Evolutionary conservation across 257 asterid species (phyloP), one percentile per base, ranked within the genome.

Genomic region (Sherardia arvensis): DNA sequence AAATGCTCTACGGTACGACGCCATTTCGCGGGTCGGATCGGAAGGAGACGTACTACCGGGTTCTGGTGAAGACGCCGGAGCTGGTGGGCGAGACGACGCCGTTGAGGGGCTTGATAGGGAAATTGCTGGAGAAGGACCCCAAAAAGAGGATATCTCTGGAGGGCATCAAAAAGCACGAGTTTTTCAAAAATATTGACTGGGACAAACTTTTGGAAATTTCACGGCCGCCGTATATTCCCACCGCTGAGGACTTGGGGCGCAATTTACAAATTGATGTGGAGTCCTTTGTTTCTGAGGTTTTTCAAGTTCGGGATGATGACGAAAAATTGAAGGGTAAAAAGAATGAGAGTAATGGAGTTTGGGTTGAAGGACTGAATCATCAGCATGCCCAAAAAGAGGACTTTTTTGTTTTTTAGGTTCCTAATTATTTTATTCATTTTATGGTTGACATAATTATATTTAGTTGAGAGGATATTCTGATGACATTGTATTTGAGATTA

Each of bases 211-310:
- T 84, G 62, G 84, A 83, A 53, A 75, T 93, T 75, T 77, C 88
- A 51, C 70, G 97, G 57, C 96, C 99, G 36, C 99, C 99, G 77
- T 87, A 71, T 72, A 87, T 93, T 36, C 97, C 99, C 73, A 81
- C 69, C 38, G 80, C 58, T 2, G 90, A 76, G 80, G 95, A 81
- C 66, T 62, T 43, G 43, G 70, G 17, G 4, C 91, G 82, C 20
- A 84, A 76, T 65, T 71, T 64, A 36, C 74, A 76, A 61, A 83
- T 87, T 58, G 92, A 90, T 64, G 75, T 93, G 81, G 99, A 90
- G 75, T 71, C 76, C 29, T 90, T 79, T 22, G 94, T 90, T 48
- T 71, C 83, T 18, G 80, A 80, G 27, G 88, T 84, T 68, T 90
- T 93, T 30, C 62, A 76, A 25, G 79, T 62, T 0, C 67, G 34